Base-by-base conservation (phyloP, 306 rosid species). In the Glycine latifolia region DNA sequence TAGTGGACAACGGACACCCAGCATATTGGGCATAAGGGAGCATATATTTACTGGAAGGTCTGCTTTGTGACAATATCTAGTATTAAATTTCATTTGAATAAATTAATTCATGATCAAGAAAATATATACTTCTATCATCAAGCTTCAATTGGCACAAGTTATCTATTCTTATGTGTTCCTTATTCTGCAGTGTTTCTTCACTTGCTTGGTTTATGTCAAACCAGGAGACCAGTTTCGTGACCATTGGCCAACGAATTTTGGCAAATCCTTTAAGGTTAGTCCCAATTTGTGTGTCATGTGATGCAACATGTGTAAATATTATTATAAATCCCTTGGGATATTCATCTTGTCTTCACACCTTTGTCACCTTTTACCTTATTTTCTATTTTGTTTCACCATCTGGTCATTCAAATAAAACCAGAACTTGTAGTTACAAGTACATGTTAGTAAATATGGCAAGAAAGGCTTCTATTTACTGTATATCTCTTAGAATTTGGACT, bases 201-300 rank as follows among this genome's bases (percentile, higher is more conserved):
- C 99, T 93, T 44, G 99, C 97, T 73, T 95, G 97, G 99, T 95
- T 95, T 89, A 95, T 95, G 99, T 95, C 99, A 48, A 95, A 92
- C 81, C 98, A 95, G 78, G 99, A 95, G 87, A 93, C 93, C 17
- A 95, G 99, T 80, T 95, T 95, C 87, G 99, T 93, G 75, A 95
- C 99, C 44, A 95, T 95, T 80, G 97, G 98, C 60, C 99, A 95
- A 83, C 88, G 99, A 44, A 87, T 93, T 80, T 89, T 95, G 86
- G 99, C 99, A 86, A 95, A 89, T 91, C 99, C 97, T 59, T 86
- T 95, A 70, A 91, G 97, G 99, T 90, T 80, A 82, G 90, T 84
- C 66, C 58, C 37, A 76, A 47, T 61, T 26, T 69, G 46, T 68
- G 81, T 87, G 56, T 65, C 73, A 6, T 49, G n/a, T 62, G 62